These are phyloP conservation scores for Linnemannia zychae DNA, from an alignment of 192 early-diverging fungal genomes.

Conservation along the genomic window DNA sequence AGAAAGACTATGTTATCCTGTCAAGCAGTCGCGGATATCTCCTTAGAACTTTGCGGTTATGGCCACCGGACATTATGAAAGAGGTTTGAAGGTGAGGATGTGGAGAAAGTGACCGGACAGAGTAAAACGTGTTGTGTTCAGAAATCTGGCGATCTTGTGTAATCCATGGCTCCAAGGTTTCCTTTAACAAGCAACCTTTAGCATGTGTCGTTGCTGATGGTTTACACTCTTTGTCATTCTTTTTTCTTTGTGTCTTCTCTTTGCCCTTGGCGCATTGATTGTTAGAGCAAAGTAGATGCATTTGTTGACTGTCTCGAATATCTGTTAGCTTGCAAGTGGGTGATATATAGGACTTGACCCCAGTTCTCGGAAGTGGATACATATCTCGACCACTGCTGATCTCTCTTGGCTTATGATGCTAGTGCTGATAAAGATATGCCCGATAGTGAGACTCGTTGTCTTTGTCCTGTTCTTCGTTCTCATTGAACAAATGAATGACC, in stretches of 20 bases:
- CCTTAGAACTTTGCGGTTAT: background rate
- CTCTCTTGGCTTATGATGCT: background rate
- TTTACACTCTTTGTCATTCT: no score
- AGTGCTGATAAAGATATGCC: background rate
- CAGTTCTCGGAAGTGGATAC: background rate
- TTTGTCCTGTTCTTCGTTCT: no score
- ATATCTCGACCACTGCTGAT: background rate
- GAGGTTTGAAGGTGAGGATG: background rate
- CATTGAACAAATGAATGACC: no score
- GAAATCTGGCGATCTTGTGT: background rate
- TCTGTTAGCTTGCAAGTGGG: background rate
- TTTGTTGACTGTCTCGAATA: background rate
- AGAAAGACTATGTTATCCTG: no score
- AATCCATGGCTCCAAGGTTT: background rate
- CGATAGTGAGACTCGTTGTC: no score
- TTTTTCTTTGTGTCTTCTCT: background rate
- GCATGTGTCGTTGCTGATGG: background rate
- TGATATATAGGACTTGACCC: background rate
- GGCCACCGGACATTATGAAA: background rate
- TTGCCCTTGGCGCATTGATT: background rate
- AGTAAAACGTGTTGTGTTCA: background rate
- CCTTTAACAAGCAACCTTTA: background rate
- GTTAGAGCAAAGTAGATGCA: no score
- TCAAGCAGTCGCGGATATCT: no score
- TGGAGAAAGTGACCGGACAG: no score